phyloP scores from a whole-genome alignment of 2,329 filamentous ascomycete species.

The Mycosphaerella sp. region DNA sequence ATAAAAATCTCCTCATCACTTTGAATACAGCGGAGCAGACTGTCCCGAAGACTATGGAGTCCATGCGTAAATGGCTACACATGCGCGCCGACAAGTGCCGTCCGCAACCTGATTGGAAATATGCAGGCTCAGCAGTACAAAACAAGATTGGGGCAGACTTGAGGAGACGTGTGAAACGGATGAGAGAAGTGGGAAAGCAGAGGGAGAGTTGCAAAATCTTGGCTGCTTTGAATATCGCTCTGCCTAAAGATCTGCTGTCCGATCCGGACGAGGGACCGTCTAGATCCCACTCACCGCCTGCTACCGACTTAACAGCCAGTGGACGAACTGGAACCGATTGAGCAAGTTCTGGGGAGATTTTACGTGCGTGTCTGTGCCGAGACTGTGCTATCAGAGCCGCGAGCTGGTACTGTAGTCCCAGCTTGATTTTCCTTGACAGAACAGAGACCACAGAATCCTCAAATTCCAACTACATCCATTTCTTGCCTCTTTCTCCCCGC shows the following conservation, averaged over 20 bases:
- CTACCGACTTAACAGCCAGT: neutral
- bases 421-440: no score
- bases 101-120: constrained; percentile 31
- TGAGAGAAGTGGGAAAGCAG: constrained; percentile 28
- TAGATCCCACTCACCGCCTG: constrained; percentile 2
- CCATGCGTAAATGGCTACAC: constrained; percentile 29
- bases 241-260: constrained; percentile 5
- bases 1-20: constrained; percentile 24
- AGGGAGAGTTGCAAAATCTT: constrained; percentile 28
- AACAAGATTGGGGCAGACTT: constrained; percentile 29
- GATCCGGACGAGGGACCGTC: constrained; percentile 7
- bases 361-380: neutral
- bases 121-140: constrained; percentile 24
- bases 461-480: constrained; percentile 9
- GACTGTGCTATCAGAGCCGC: no score
- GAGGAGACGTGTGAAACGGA: constrained; percentile 27
- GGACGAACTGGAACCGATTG: constrained; percentile 1
- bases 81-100: constrained; percentile 28
- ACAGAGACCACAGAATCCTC: no score
- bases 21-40: constrained; percentile 24
- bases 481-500: constrained; percentile 18
- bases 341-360: neutral
- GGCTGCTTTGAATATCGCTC: constrained; percentile 22
- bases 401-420: no score
- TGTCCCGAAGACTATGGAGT: constrained; percentile 14